Evolutionary conservation across 805 yeast genomes (phyloP), one percentile per base, ranked within the genome.

Genomic region (Suhomyces sp.): DNA sequence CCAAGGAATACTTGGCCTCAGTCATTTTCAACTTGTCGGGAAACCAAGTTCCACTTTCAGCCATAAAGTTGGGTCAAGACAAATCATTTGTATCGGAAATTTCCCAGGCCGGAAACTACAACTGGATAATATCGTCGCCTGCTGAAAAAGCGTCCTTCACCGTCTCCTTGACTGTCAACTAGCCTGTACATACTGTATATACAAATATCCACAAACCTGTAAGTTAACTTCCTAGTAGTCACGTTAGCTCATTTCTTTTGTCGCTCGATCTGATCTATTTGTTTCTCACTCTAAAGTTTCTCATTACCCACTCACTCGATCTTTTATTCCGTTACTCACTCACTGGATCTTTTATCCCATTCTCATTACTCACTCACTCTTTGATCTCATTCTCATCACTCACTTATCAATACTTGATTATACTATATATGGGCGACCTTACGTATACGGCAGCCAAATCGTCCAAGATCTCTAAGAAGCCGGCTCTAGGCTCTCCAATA

Each of bases 381-480:
- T 24, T 24, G n/a, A 6, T n/a, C 37, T 33, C 37, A 33, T 12
- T 35, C 20, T 35, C 9, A 35, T 35, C 40, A 15, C 40, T 15
- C 17, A n/a, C 10, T 15, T 15, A 7, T 15, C 10, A 35, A 7
- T 17, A 33, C 9, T 15, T 35, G 20, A 35, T 15, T n/a, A 15
- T 9, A 27, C 29, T 33, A 13, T 12, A 43, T 17, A 53, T 53
- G 58, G 50, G 40, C 22, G 64, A 64, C 48, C 58, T 73, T 4
- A 57, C 69, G 33, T 73, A 63, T 46, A 70, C 71, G 50, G 78
- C 79, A 2, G 76, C 79, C 5, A 68, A 61, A 52, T 68, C 77
- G 46, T 73, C 78, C 0, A 57, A 61, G 15, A 65, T 75, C 15
- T 46, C 62, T 40, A 57, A 62, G 53, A 52, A 60, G 48, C 51